Percentiles rank a stretch among this genome's conserved stretches.
phyloP scores from a whole-genome alignment of 2,329 filamentous ascomycete species.

The Aspergillus niger region DNA sequence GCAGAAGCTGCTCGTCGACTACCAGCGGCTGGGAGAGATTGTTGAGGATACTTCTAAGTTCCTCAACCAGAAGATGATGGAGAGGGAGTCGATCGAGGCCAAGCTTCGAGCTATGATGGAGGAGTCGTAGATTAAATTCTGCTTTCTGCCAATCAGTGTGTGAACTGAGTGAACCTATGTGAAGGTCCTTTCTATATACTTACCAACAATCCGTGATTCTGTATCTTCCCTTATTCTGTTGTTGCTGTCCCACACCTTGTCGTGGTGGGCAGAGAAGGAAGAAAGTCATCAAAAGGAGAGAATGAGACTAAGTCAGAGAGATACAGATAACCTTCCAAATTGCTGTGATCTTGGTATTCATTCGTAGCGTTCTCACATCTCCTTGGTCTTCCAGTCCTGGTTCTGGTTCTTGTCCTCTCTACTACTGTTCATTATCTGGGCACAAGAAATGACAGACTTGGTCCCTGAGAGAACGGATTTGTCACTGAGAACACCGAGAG shows the following conservation, averaged over 20 bases:
- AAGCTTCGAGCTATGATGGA: conserved; percentile 12
- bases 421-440: neutral
- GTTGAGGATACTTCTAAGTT: neutral
- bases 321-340: neutral
- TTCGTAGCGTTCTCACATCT: neutral
- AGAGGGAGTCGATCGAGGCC: conserved; percentile 16
- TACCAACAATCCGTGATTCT: neutral
- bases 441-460: neutral
- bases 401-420: neutral
- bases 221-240: neutral
- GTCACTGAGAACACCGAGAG: neutral
- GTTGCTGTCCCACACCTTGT: neutral
- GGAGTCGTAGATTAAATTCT: neutral
- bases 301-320: conserved; percentile 4
- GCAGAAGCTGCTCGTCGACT: conserved; percentile 22
- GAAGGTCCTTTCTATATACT: neutral
- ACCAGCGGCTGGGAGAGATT: neutral
- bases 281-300: conserved; percentile 7
- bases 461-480: neutral
- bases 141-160: conserved; percentile 4
- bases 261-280: neutral
- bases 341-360: neutral
- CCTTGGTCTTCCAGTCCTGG: neutral
- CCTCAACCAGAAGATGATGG: conserved; percentile 1
- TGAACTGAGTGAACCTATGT: conserved; percentile 14